A percentile compares a stretch with the other conserved stretches of the same genome.
Evolutionary conservation across 2,329 filamentous ascomycete species (phyloP).

Genomic region (Trichoderma citrinoviride): DNA sequence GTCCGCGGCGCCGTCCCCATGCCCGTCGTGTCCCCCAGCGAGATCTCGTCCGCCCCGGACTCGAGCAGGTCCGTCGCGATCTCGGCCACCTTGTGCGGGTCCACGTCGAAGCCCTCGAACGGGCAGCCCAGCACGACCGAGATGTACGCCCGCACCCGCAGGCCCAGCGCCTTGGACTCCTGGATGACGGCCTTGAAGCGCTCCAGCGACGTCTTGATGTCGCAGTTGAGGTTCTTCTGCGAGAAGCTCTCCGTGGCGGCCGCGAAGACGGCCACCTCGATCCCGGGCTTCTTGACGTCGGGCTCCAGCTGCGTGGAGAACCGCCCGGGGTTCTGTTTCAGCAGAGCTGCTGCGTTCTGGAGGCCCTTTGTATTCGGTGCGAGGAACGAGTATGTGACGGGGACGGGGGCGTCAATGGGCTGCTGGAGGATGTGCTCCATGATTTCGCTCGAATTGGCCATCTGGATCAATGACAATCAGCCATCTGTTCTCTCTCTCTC

Average conservation of each 20-base stretch:
- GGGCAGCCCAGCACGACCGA: slow-evolving; percentile 80
- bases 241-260: slow-evolving; percentile 80
- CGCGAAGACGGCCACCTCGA: slow-evolving; percentile 79
- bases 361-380: slow-evolving; percentile 75
- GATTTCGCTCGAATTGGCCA: slow-evolving; percentile 75
- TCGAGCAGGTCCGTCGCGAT: slow-evolving; percentile 70
- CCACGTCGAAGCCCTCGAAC: slow-evolving; percentile 65
- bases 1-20: slow-evolving; percentile 80
- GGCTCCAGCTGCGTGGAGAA: slow-evolving; percentile 52
- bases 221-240: slow-evolving; percentile 78
- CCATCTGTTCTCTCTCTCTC: background rate
- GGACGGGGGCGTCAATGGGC: slow-evolving; percentile 51
- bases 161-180: slow-evolving; percentile 60
- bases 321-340: slow-evolving; percentile 50
- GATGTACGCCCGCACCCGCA: slow-evolving; percentile 75
- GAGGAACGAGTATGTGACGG: slow-evolving; percentile 75
- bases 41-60: slow-evolving; percentile 88
- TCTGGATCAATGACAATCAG: slow-evolving; percentile 46
- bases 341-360: slow-evolving; percentile 56
- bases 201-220: slow-evolving; percentile 68
- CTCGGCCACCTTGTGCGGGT: slow-evolving; percentile 62
- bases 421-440: slow-evolving; percentile 64
- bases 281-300: slow-evolving; percentile 42
- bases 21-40: slow-evolving; percentile 84
- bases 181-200: slow-evolving; percentile 69